phyloP scores from a whole-genome alignment of 2,329 filamentous ascomycete genomes.

The Xylariales sp. region DNA sequence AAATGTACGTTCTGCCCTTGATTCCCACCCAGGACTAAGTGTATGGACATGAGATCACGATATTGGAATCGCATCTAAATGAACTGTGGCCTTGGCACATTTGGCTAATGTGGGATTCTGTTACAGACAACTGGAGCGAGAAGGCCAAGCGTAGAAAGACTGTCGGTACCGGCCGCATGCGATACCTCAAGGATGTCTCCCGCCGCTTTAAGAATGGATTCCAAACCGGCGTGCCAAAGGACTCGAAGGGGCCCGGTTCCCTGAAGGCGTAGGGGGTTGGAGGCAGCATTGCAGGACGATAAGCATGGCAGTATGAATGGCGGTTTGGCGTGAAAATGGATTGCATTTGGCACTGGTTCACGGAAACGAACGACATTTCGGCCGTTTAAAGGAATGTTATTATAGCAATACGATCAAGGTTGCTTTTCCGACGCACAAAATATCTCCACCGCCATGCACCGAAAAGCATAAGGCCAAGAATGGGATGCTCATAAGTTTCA shows the following conservation, averaged over 20 bases:
- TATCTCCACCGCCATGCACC: background rate
- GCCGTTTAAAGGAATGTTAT: slow-evolving; percentile 24
- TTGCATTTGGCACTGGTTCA: slow-evolving; percentile 25
- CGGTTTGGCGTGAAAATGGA: slow-evolving; percentile 13
- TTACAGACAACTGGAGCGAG: slow-evolving; percentile 98
- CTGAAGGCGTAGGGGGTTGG: slow-evolving; percentile 28
- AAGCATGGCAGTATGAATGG: slow-evolving; percentile 27
- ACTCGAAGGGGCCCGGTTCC: slow-evolving; percentile 60
- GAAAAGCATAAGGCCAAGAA: too few species aligned
- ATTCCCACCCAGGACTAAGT: too few species aligned
- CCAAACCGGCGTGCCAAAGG: slow-evolving; percentile 84
- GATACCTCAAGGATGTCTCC: slow-evolving; percentile 87
- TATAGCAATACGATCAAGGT: slow-evolving; percentile 24
- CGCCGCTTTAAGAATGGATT: slow-evolving; percentile 98
- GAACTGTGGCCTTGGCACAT: too few species aligned
- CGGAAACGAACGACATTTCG: slow-evolving; percentile 22
- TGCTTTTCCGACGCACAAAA: slow-evolving; percentile 20
- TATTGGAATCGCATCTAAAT: too few species aligned
- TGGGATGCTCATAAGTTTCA: too few species aligned
- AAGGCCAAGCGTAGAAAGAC: slow-evolving; percentile 99
- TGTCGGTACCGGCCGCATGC: slow-evolving; percentile 92
- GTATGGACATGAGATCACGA: background rate
- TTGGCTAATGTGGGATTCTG: too few species aligned
- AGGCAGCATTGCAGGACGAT: slow-evolving; percentile 23
- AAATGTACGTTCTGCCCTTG: slow-evolving; percentile 74